phyloP scores from a whole-genome alignment of 257 asterid genomes.

The Solanum microdontum region DNA sequence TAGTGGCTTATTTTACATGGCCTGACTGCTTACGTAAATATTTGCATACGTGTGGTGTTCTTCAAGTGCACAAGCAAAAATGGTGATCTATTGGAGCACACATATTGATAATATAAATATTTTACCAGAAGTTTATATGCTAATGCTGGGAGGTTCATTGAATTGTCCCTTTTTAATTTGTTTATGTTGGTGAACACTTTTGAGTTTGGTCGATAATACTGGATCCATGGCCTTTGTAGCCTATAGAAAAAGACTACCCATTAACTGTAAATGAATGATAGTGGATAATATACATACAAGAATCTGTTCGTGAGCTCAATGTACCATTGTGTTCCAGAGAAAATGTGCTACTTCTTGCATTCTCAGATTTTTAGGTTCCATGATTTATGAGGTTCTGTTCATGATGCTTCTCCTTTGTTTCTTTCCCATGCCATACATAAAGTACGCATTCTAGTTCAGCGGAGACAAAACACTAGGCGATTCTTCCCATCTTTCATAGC shows the following conservation, averaged over 20 bases:
- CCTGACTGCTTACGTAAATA: background rate
- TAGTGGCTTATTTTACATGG: background rate
- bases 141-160: background rate
- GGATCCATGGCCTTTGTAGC: background rate
- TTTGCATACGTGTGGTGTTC: background rate
- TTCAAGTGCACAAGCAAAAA: background rate
- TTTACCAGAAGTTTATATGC: background rate
- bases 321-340: background rate
- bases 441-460: background rate
- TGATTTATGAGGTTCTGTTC: background rate
- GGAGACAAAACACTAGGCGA: background rate
- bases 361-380: background rate
- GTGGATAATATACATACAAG: background rate
- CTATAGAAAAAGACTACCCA: background rate
- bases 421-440: background rate
- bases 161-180: background rate
- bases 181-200: background rate
- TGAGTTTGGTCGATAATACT: background rate
- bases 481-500: background rate
- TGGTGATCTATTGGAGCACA: background rate
- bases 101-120: background rate
- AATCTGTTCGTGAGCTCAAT: background rate
- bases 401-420: background rate
- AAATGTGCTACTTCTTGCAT: background rate
- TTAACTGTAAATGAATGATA: background rate